Evolutionary conservation across 148 eudicot species (phyloP), one percentile per base, ranked within the genome.

Genomic region (Rhododendron mucronatum): DNA sequence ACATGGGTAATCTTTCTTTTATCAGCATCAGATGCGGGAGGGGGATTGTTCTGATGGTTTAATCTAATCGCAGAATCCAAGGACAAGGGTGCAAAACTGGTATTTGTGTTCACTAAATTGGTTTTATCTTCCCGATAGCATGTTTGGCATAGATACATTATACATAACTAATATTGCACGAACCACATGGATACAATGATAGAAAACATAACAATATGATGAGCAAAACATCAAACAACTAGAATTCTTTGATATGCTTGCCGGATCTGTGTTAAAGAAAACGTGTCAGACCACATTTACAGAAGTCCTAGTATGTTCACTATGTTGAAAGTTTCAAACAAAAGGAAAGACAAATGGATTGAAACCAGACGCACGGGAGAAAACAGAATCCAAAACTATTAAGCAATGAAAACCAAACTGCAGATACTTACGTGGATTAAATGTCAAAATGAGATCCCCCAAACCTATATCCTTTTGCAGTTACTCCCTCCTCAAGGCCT

Each of bases 381-480:
- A 45, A 69, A 23, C 6, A 28, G 6, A 69, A 35, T 33, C 33
- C 61, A n/a, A 47, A 73, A 48, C 44, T 48, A 14, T 16, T 20
- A 73, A 7, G 5, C n/a, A 15, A 69, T 35, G 20, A 8, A 7
- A 83, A 44, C 35, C 9, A 21, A 69, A 84, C 16, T 26, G n/a
- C 7, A 51, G 48, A 21, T 74, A 84, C 86, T 75, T 76, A 84
- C 81, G 9, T 37, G 53, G 71, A 39, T 75, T 55, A 75, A 48
- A 59, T 53, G 35, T 30, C 69, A 73, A 28, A 84, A 35, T 80
- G 80, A 69, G 80, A 73, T 11, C 67, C 37, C 44, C 67, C 21
- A 41, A 7, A 37, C 37, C 51, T 8, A 48, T 28, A 45, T 63
- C 53, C 30, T 53, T 84, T 39, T 14, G 71, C 45, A 79, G 39